Evolutionary conservation across 23 red algal genomes (phyloP).

Genomic region (Gracilaria domingensis): DNA sequence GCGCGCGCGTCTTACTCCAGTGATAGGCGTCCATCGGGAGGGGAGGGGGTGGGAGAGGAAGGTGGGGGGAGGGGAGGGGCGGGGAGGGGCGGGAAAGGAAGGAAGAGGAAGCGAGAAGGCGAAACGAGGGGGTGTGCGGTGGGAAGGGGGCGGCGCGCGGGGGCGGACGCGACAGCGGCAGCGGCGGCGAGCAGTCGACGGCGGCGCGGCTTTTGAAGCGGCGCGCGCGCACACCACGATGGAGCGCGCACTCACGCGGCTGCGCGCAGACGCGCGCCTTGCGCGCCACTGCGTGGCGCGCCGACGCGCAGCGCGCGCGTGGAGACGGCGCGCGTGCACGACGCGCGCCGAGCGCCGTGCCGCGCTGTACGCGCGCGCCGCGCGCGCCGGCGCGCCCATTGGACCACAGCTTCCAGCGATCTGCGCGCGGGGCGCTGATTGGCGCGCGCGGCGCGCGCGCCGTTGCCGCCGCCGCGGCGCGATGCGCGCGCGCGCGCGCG

Average conservation of each 20-base stretch:
- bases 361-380: conserved; percentile 23
- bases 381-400: background rate
- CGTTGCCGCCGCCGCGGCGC: background rate
- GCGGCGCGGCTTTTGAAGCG: conserved; percentile 31
- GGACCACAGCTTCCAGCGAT: conserved; percentile 11
- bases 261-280: conserved; percentile 9
- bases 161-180: background rate
- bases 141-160: background rate
- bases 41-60: background rate
- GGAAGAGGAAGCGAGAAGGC: background rate
- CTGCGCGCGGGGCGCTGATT: background rate
- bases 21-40: conserved; percentile 36
- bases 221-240: conserved; percentile 23
- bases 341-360: conserved; percentile 26
- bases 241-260: background rate
- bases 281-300: conserved; percentile 19
- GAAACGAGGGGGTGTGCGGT: background rate
- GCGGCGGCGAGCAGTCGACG: background rate
- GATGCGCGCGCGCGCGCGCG: conserved; percentile 3
- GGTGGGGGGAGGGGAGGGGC: background rate
- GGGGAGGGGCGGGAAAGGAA: background rate
- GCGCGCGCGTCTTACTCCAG: conserved; percentile 29
- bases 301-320: background rate
- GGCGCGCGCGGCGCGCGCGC: conserved; percentile 3
- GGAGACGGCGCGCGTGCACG: conserved; percentile 28